Percentiles rank a stretch among this genome's conserved stretches.
These are phyloP conservation scores for Tephrocybe sp. DNA, from an alignment of 768 basidiomycete genomes.

Conservation along the genomic window DNA sequence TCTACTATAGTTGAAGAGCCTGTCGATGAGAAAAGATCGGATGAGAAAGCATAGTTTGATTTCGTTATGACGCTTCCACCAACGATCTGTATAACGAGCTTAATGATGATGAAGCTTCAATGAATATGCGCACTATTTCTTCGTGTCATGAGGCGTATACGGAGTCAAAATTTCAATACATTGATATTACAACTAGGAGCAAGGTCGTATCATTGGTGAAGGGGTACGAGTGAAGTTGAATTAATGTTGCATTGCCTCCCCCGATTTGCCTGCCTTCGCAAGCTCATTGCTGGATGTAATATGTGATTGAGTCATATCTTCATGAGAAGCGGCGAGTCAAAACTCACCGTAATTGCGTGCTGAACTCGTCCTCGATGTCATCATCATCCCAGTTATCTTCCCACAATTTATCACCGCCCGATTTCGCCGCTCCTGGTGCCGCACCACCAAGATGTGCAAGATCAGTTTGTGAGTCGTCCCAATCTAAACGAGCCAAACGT, in stretches of 20 bases:
- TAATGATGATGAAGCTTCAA: slow-evolving; percentile 1
- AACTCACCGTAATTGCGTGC: slow-evolving; percentile 86
- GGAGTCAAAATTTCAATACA: too few relatives aligned
- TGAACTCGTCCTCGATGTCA: slow-evolving; percentile 97
- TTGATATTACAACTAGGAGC: too few relatives aligned
- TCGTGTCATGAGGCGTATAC: too few relatives aligned
- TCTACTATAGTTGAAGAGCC: slow-evolving; percentile 20
- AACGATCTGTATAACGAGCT: slow-evolving; percentile 1
- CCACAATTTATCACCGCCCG: slow-evolving; percentile 90
- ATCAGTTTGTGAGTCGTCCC: slow-evolving; percentile 85
- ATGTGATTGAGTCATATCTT: background rate
- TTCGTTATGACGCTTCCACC: background rate
- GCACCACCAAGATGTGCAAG: slow-evolving; percentile 73
- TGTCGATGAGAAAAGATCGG: slow-evolving; percentile 18
- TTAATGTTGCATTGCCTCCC: slow-evolving; percentile 56
- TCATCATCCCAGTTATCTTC: slow-evolving; percentile 99
- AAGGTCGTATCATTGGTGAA: background rate
- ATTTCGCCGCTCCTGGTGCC: slow-evolving; percentile 71
- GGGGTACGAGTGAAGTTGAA: background rate
- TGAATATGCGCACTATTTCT: too few relatives aligned
- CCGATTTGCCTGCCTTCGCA: slow-evolving; percentile 50
- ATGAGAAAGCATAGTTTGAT: slow-evolving; percentile 8
- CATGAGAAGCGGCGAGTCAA: background rate
- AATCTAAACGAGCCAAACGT: slow-evolving; percentile 47
- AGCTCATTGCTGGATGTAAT: slow-evolving; percentile 53